These are phyloP conservation scores for Populus alba DNA, from an alignment of 345 rosid species.

Conservation along the genomic window DNA sequence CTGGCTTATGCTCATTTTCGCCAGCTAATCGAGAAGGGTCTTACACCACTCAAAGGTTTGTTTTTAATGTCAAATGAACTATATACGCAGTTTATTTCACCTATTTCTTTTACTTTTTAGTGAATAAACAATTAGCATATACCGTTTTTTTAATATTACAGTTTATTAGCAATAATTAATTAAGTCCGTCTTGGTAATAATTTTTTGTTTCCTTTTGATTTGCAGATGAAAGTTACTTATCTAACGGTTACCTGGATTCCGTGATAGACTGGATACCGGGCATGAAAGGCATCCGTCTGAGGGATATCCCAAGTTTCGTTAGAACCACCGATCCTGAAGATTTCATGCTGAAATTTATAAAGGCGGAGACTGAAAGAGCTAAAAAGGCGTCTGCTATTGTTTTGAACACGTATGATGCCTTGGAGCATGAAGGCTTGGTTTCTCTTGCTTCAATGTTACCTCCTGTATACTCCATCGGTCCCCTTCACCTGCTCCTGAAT, in stretches of 20 bases:
- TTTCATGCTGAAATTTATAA: neutral
- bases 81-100: too few relatives aligned
- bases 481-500: conserved; percentile 8
- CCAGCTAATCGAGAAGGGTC: conserved; percentile 3
- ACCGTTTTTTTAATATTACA: neutral
- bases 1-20: conserved; percentile 7
- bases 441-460: neutral
- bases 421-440: conserved; percentile 3
- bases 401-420: conserved; percentile 12
- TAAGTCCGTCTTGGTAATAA: too few relatives aligned
- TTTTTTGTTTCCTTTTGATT: neutral
- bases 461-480: conserved; percentile 12
- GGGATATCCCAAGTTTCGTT: conserved; percentile 8
- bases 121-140: too few relatives aligned
- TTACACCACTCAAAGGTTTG: conserved; percentile 13
- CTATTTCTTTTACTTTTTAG: too few relatives aligned
- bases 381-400: conserved; percentile 7
- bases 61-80: too few relatives aligned
- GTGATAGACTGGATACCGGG: conserved; percentile 19
- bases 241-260: conserved; percentile 14
- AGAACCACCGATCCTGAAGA: conserved; percentile 19
- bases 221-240: conserved; percentile 15
- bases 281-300: conserved; percentile 17
- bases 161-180: neutral
- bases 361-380: conserved; percentile 4